Evolutionary conservation across 2,329 filamentous ascomycete genomes (phyloP).

Genomic region (Coniochaeta sp.): DNA sequence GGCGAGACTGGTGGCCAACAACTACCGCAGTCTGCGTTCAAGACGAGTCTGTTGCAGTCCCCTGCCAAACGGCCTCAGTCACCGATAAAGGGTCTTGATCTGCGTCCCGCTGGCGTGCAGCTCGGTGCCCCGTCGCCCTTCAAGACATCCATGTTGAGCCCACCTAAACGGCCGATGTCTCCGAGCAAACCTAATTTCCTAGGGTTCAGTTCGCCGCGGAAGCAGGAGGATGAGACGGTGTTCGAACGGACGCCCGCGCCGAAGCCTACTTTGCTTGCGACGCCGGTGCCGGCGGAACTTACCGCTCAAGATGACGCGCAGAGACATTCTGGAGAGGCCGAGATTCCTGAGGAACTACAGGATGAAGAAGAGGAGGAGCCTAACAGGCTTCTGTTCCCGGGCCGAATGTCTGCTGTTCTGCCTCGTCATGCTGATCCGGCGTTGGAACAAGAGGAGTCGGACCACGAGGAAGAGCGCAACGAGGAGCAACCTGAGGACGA

Average conservation of each 20-base stretch:
- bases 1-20: constrained; percentile 6
- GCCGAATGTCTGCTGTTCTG: constrained; percentile 28
- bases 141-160: constrained; percentile 40
- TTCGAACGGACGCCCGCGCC: constrained; percentile 20
- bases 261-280: constrained; percentile 25
- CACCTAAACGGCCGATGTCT: constrained; percentile 19
- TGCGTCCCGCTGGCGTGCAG: constrained; percentile 17
- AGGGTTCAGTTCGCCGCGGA: constrained; percentile 15
- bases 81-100: constrained; percentile 29
- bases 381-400: constrained; percentile 20
- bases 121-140: constrained; percentile 27
- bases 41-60: constrained; percentile 35
- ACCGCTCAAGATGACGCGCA: constrained; percentile 12
- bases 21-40: constrained; percentile 26
- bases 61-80: constrained; percentile 43
- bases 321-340: constrained; percentile 3
- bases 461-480: neutral
- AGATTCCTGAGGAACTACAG: constrained; percentile 2
- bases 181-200: constrained; percentile 6
- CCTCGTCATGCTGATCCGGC: constrained; percentile 21
- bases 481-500: neutral
- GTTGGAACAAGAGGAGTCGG: constrained; percentile 7
- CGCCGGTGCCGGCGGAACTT: constrained; percentile 8
- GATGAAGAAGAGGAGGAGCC: constrained; percentile 10
- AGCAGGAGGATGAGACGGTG: constrained; percentile 15